phyloP scores from a whole-genome alignment of 2,329 filamentous ascomycete species.

The Byssoonygena ceratinophila region DNA sequence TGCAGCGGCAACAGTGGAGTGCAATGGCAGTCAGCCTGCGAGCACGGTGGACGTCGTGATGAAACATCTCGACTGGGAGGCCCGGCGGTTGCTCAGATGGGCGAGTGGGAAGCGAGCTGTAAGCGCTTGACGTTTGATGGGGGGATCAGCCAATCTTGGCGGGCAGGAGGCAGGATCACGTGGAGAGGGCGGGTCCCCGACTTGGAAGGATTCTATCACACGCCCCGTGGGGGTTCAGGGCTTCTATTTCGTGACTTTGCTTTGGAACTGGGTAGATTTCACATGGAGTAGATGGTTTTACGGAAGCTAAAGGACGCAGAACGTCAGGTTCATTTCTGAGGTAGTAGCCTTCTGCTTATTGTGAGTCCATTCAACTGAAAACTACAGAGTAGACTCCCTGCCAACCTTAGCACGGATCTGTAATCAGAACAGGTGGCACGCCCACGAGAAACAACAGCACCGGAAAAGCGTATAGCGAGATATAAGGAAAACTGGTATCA shows the following conservation, averaged over 20 bases:
- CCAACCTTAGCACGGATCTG: too few species aligned
- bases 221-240: too few species aligned
- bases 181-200: not conserved
- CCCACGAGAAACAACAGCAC: not conserved
- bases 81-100: not conserved
- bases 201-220: too few species aligned
- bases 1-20: slow-evolving; percentile 8
- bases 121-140: slow-evolving; percentile 1
- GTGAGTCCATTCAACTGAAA: not conserved
- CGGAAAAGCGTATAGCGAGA: not conserved
- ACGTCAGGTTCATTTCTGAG: too few species aligned
- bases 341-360: not conserved
- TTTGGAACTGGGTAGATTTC: too few species aligned
- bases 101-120: slow-evolving; percentile 2
- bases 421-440: not conserved
- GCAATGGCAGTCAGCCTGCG: not conserved
- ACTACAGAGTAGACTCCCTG: not conserved
- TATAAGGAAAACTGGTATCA: slow-evolving; percentile 8
- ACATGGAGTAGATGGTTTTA: too few species aligned
- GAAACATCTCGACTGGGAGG: slow-evolving; percentile 4
- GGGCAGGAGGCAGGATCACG: not conserved
- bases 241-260: too few species aligned
- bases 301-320: too few species aligned
- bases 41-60: slow-evolving; percentile 4
- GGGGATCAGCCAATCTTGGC: not conserved